These are phyloP conservation scores for Trapa incisa DNA, from an alignment of 345 rosid genomes.

Conservation along the genomic window DNA sequence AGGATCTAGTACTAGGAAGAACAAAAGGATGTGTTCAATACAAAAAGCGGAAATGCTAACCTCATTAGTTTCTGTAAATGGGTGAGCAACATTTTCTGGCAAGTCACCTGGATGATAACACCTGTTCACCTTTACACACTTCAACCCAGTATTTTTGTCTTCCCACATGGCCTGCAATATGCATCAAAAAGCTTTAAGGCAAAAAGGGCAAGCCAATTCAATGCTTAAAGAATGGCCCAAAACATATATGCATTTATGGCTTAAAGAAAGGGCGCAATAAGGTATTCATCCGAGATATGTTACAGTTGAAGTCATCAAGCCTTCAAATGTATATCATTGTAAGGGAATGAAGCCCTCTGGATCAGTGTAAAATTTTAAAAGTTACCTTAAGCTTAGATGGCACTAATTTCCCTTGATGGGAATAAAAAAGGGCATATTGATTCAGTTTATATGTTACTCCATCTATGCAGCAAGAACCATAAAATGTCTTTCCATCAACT, in stretches of 20 bases:
- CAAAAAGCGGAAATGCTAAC: conserved; percentile 9
- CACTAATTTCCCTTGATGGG: conserved; percentile 22
- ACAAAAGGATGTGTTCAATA: background rate
- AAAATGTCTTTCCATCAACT: conserved; percentile 35
- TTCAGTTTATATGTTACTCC: conserved; percentile 44
- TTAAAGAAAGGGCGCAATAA: background rate
- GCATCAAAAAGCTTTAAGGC: conserved; percentile 1
- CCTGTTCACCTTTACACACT: conserved; percentile 43
- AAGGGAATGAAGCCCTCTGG: background rate
- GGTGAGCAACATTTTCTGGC: conserved; percentile 45
- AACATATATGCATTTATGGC: too few relatives aligned
- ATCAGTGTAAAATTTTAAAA: background rate
- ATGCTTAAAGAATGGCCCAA: too few relatives aligned
- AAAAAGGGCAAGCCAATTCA: background rate
- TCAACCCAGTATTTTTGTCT: conserved; percentile 37
- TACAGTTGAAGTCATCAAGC: background rate
- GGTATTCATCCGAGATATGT: background rate
- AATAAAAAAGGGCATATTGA: conserved; percentile 44
- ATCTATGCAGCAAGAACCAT: conserved; percentile 35
- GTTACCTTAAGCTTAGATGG: conserved; percentile 58
- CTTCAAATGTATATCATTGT: background rate
- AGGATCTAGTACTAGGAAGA: background rate
- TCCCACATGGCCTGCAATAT: conserved; percentile 59
- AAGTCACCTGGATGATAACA: conserved; percentile 60
- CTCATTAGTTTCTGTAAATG: conserved; percentile 48